phyloP scores from a whole-genome alignment of 345 rosid genomes.

The Pistacia atlantica region DNA sequence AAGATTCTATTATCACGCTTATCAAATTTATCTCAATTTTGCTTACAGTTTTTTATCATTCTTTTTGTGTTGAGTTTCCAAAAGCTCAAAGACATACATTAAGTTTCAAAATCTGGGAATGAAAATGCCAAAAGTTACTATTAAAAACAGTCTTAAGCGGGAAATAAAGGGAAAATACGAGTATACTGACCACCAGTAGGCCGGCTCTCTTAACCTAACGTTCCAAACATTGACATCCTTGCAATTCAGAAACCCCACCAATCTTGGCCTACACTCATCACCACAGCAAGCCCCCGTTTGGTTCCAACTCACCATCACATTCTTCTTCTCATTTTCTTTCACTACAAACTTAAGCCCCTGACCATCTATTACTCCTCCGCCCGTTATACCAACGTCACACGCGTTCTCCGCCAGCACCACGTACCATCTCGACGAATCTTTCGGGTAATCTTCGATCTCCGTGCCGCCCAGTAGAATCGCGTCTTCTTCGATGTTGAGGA shows the following conservation, averaged over 20 bases:
- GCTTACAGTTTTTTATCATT: not conserved
- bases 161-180: no score
- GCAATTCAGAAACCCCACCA: constrained; percentile 77
- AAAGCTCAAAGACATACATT: no score
- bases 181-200: constrained; percentile 87
- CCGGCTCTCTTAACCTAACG: constrained; percentile 64
- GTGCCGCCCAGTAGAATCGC: constrained; percentile 77
- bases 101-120: no score
- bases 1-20: not conserved
- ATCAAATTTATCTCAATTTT: no score
- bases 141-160: no score
- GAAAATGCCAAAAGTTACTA: no score
- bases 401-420: constrained; percentile 80
- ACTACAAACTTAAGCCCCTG: constrained; percentile 75
- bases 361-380: constrained; percentile 87
- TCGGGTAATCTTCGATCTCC: constrained; percentile 63
- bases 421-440: constrained; percentile 60
- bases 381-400: constrained; percentile 79
- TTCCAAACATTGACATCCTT: constrained; percentile 69
- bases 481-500: constrained; percentile 59
- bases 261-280: constrained; percentile 83
- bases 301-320: constrained; percentile 97
- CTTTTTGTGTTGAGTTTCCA: no score
- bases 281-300: constrained; percentile 78
- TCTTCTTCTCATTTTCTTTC: constrained; percentile 65